Base-by-base conservation (phyloP, 1,284 basidiomycete genomes). In the Ustilago xerochloae region DNA sequence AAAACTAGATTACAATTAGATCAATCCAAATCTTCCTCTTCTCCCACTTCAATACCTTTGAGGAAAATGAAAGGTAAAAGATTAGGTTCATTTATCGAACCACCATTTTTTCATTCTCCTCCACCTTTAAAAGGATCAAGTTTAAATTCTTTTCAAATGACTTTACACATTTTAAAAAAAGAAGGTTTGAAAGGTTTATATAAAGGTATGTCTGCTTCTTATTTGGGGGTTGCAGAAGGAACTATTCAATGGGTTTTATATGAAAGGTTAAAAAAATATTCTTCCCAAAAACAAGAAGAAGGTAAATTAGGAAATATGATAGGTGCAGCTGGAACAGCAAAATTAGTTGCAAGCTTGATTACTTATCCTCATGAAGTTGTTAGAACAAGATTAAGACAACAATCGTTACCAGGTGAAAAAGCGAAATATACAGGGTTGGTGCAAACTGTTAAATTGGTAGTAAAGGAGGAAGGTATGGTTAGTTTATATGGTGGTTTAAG, bases 201-300 rank as follows among this genome's bases (percentile, higher is more conserved):
- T 86, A 93, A 94, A 84, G 97, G 97, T 3, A 86, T 99, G 47
- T 93, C 91, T 71, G 97, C 97, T 50, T 94, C 92, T 77, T 95
- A 97, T 85, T 88, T 99, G 16, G 97, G 97, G 30, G 96, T 98
- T 7, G 93, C 94, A 16, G 97, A 99, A 85, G 92, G 92, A 4
- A 95, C 95, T 20, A 98, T 99, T 59, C 96, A 98, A 83, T 99
- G 97, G 97, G 92, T 93, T 20, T 86, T 99, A 12, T 99, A 99
- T 84, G 97, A 99, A 83, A 88, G 89, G 33, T 94, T 62, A 94
- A 95, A 85, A 88, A 86, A 26, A 56, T 67, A 45, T 8, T 24
- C 49, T 47, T 20, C 28, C 15, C 47, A 36, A 48, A 32, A 9
- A 32, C 47, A n/a, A 66, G n/a, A n/a, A n/a, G n/a, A n/a, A n/a